Percentiles rank a stretch among this genome's conserved stretches.
phyloP scores from a whole-genome alignment of 208 protist genomes.

The Tritrichomonas foetus region DNA sequence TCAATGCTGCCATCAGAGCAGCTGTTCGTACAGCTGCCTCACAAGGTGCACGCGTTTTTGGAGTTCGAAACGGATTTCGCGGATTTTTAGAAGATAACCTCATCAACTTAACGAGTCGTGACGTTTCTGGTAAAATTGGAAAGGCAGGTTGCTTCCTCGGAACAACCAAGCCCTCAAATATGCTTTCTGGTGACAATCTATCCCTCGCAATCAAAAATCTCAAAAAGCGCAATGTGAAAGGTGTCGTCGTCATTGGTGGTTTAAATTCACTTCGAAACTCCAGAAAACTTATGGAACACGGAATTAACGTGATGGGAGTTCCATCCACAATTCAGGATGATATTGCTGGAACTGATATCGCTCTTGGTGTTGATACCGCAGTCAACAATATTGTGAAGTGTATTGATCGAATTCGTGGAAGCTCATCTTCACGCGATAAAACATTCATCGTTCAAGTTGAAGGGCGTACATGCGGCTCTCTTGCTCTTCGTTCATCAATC shows the following conservation, averaged over 20 bases:
- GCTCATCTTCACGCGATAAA: neutral
- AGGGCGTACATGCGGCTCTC: neutral
- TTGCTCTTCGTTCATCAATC: neutral
- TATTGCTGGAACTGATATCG: neutral
- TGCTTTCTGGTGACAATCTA: neutral
- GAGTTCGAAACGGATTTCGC: neutral
- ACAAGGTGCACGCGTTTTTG: neutral
- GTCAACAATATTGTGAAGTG: neutral
- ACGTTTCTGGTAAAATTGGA: neutral
- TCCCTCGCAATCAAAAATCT: neutral
- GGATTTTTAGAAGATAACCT: neutral
- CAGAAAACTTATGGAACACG: neutral
- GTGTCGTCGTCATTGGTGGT: neutral
- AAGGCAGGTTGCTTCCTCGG: conserved; percentile 11
- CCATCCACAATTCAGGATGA: conserved; percentile 23
- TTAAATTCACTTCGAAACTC: neutral
- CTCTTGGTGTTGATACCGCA: neutral
- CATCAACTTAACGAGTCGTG: neutral
- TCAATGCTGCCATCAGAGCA: neutral
- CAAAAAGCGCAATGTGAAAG: neutral
- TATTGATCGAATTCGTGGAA: neutral
- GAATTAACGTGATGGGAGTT: neutral
- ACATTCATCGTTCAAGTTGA: neutral
- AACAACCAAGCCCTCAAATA: neutral
- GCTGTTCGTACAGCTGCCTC: neutral